phyloP scores from a whole-genome alignment of 2,329 filamentous ascomycete species.

The Aschersonia sp. region DNA sequence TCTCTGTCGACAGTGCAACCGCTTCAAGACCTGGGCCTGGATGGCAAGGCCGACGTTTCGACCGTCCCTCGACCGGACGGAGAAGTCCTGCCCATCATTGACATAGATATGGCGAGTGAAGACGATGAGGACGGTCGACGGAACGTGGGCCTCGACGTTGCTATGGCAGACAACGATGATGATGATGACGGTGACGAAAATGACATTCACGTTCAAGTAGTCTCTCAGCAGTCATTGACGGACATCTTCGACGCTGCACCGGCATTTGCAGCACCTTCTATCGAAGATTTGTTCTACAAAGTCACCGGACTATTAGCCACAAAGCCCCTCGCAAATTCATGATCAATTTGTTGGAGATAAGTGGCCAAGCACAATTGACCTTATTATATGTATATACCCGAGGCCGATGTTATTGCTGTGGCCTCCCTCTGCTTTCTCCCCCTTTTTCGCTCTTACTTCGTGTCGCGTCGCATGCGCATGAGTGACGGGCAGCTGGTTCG shows the following conservation, averaged over 20 bases:
- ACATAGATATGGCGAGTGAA: constrained; percentile 27
- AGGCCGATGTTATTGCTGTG: too few relatives aligned
- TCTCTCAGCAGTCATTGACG: constrained; percentile 53
- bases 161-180: constrained; percentile 28
- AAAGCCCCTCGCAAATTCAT: constrained; percentile 17
- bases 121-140: constrained; percentile 21
- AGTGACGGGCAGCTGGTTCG: background rate
- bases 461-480: background rate
- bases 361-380: background rate
- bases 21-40: constrained; percentile 37
- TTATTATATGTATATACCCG: background rate
- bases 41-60: constrained; percentile 18
- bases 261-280: constrained; percentile 53
- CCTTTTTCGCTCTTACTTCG: too few relatives aligned
- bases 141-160: constrained; percentile 26
- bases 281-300: constrained; percentile 64
- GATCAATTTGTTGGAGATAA: background rate
- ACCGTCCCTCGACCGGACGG: constrained; percentile 11
- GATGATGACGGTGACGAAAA: constrained; percentile 18
- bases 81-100: constrained; percentile 13
- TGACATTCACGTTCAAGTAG: constrained; percentile 42
- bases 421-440: too few relatives aligned
- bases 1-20: constrained; percentile 38
- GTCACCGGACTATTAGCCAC: constrained; percentile 47
- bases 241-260: constrained; percentile 57